Conservation (phyloP, 495 filamentous ascomycete genomes). For the Hyaloscypha hepaticicola region DNA sequence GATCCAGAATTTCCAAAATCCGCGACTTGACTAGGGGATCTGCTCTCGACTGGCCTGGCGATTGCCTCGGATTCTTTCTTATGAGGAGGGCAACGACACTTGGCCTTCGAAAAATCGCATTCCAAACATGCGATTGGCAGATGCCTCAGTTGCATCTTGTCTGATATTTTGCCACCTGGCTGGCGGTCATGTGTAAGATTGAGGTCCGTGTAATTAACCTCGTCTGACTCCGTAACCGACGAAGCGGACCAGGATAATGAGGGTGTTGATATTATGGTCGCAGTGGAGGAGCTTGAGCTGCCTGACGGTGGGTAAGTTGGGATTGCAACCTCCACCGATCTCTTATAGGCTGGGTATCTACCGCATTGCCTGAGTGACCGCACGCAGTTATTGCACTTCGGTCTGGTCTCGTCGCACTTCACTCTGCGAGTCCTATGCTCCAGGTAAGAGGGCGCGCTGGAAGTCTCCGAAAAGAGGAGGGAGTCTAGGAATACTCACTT, state of each 20-base stretch:
- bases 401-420: slow-evolving; percentile 66
- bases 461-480: background rate
- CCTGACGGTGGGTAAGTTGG: slow-evolving; percentile 26
- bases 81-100: too few species aligned
- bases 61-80: too few species aligned
- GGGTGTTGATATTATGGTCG: slow-evolving; percentile 11
- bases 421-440: slow-evolving; percentile 55
- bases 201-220: too few species aligned
- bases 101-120: too few species aligned
- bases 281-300: slow-evolving; percentile 19
- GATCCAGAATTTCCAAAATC: too few species aligned
- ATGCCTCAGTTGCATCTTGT: too few species aligned
- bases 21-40: too few species aligned
- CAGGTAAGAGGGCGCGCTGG: slow-evolving; percentile 18
- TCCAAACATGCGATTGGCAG: too few species aligned
- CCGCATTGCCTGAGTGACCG: slow-evolving; percentile 47
- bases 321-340: slow-evolving; percentile 19
- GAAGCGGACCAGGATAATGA: background rate
- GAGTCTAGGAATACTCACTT: slow-evolving; percentile 48
- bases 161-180: too few species aligned
- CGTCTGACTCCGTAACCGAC: too few species aligned
- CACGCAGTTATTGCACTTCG: slow-evolving; percentile 56
- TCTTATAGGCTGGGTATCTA: slow-evolving; percentile 50
- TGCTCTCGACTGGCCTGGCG: too few species aligned
- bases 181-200: too few species aligned